Evolutionary conservation across 352 stramenopile genomes (phyloP), one percentile per base, ranked within the genome.

Genomic region (Phytophthora europaea): DNA sequence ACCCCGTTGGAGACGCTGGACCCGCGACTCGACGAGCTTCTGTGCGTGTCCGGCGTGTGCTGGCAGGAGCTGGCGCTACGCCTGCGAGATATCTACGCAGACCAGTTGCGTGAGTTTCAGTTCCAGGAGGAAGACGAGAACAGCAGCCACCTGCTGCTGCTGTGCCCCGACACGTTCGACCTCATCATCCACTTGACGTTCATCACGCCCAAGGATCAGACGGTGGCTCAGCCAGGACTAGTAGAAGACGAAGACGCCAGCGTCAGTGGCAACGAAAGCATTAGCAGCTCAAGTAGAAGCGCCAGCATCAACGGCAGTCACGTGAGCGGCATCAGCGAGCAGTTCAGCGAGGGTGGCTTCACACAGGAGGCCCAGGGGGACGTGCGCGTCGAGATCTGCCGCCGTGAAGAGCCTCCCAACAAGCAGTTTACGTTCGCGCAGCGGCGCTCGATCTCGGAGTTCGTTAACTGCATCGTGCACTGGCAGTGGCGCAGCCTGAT

Each of bases 161-260:
- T 97, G 12, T 97, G 90, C 65, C 87, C 88, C 0, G 79, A 94
- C 61, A 91, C 90, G 28, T 90, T 91, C 48, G 90, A 97, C 61
- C 72, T 97, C 26, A 95, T 97, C 71, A 96, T 97, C 70, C 90
- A 97, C 64, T 68, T 97, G 65, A 92, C 72, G 56, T 90, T 96
- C 50, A 78, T 87, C 26, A 90, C 70, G 36, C 70, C 72, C n/a
- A 75, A 70, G n/a, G 58, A 84, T 51, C 64, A 67, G 34, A 33
- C 48, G 6, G 50, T 67, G 23, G 23, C 50, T n/a, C 18, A 38
- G 12, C 20, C n/a, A 34, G 59, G 43, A 40, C 38, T 55, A 51
- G 47, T 12, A 34, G 56, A 65, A 61, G 51, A 65, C 28, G 45
- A 62, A 26, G 71, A 51, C 15, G 45, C 40, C 31, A 66, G 54